Conservation (phyloP, 2,329 filamentous ascomycete species). For the Penicillium frequentans region DNA sequence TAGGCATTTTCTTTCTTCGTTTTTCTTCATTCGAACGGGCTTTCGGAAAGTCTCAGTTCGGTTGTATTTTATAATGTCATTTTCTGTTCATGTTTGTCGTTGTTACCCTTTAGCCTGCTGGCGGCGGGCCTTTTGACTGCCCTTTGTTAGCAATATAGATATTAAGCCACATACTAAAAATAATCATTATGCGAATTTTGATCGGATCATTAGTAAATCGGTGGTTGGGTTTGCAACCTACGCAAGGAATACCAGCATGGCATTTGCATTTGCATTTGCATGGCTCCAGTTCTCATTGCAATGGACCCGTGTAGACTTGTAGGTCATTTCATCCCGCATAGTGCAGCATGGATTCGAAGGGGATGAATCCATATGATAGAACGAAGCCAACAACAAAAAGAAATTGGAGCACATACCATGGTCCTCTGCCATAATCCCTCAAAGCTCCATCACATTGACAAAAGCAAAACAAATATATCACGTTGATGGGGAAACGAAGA, state of each 20-base stretch:
- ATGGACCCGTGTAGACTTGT: not conserved
- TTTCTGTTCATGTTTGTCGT: slow-evolving; percentile 29
- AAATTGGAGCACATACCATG: not conserved
- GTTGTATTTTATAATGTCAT: slow-evolving; percentile 29
- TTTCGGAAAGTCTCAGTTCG: slow-evolving; percentile 13
- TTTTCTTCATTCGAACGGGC: slow-evolving; percentile 12
- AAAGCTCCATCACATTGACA: not conserved
- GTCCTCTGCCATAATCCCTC: not conserved
- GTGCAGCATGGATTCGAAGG: not conserved
- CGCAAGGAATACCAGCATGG: not conserved
- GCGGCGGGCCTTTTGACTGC: slow-evolving; percentile 20
- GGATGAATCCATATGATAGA: not conserved
- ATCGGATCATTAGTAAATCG: not conserved
- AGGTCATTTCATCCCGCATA: not conserved
- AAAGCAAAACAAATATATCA: slow-evolving; percentile 2
- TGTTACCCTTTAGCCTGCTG: slow-evolving; percentile 23
- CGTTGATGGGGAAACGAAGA: slow-evolving; percentile 20
- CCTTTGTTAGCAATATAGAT: slow-evolving; percentile 21
- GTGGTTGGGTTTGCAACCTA: slow-evolving; percentile 3
- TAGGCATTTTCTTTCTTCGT: slow-evolving; percentile 11
- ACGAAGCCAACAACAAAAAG: not conserved
- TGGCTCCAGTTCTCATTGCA: not conserved
- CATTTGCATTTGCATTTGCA: slow-evolving; percentile 4
- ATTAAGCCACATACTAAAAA: slow-evolving; percentile 17
- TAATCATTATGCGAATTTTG: slow-evolving; percentile 18